Percentiles rank a stretch among this genome's conserved stretches.
Evolutionary conservation across 441 rosid species (phyloP).

Genomic region (Adansonia rubrostipa): DNA sequence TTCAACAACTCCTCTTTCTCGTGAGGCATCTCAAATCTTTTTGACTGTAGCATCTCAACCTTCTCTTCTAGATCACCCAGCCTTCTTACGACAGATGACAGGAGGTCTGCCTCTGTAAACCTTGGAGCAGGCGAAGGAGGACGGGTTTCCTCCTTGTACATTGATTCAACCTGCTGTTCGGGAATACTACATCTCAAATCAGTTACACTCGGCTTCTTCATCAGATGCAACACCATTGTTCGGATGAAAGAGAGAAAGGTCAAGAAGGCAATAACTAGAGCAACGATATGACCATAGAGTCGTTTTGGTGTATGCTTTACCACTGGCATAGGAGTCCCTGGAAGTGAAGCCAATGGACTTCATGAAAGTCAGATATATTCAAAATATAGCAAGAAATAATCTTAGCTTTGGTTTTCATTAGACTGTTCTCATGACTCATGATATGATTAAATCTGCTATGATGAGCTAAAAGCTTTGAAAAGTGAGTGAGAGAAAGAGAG

Average conservation of each 20-base stretch:
- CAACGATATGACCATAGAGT: slow-evolving; percentile 37
- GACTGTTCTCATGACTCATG: background rate
- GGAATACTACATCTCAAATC: slow-evolving; percentile 32
- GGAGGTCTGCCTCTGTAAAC: slow-evolving; percentile 44
- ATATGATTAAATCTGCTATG: background rate
- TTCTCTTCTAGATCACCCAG: slow-evolving; percentile 69
- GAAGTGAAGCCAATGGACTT: slow-evolving; percentile 33
- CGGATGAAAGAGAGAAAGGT: slow-evolving; percentile 35
- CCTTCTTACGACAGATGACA: slow-evolving; percentile 56
- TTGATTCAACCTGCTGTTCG: slow-evolving; percentile 37
- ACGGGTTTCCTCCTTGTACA: slow-evolving; percentile 49
- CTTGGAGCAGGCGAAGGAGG: slow-evolving; percentile 53
- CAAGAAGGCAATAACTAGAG: slow-evolving; percentile 42
- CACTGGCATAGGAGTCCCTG: slow-evolving; percentile 46
- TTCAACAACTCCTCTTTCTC: slow-evolving; percentile 76
- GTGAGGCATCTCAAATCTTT: slow-evolving; percentile 61
- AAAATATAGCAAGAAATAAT: background rate
- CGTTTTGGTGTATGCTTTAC: slow-evolving; percentile 40
- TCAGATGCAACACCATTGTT: slow-evolving; percentile 36
- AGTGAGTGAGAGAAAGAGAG: background rate
- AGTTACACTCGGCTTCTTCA: slow-evolving; percentile 32
- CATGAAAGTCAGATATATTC: slow-evolving; percentile 13
- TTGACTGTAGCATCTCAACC: slow-evolving; percentile 59
- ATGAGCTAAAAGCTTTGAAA: background rate
- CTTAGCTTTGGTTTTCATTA: background rate